These are phyloP conservation scores for Kurtzmaniella quercitrusa DNA, from an alignment of 1,139 yeast species.

Conservation along the genomic window DNA sequence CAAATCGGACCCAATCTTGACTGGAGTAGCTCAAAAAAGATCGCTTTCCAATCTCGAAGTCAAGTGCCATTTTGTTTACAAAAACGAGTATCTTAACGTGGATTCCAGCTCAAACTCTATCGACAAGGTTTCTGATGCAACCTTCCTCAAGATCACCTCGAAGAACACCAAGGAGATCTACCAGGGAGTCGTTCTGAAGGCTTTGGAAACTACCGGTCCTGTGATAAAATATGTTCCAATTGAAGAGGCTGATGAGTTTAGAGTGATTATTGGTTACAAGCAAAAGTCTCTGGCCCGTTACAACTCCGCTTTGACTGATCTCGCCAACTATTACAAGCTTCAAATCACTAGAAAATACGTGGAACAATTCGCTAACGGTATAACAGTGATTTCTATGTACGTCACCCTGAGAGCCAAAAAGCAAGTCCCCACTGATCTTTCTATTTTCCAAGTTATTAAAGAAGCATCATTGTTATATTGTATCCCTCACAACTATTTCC, in stretches of 20 bases:
- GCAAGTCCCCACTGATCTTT: constrained; percentile 54
- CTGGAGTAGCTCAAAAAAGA: constrained; percentile 35
- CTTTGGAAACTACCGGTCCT: constrained; percentile 81
- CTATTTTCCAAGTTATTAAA: constrained; percentile 86
- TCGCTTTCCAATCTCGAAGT: constrained; percentile 47
- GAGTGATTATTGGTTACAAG: constrained; percentile 85
- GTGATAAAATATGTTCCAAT: constrained; percentile 84
- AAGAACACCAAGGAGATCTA: constrained; percentile 75
- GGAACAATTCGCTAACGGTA: constrained; percentile 89
- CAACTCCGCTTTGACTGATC: constrained; percentile 81
- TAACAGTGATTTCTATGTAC: constrained; percentile 83
- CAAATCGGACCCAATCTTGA: constrained; percentile 41
- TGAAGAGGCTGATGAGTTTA: constrained; percentile 72
- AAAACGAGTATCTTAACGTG: constrained; percentile 52
- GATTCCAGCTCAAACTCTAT: constrained; percentile 39
- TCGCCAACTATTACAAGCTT: constrained; percentile 86
- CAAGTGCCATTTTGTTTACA: constrained; percentile 83
- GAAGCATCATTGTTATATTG: constrained; percentile 92
- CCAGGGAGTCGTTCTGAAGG: constrained; percentile 66
- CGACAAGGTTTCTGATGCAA: constrained; percentile 65
- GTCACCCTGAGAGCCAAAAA: constrained; percentile 52
- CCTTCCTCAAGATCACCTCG: constrained; percentile 78
- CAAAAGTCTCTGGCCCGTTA: constrained; percentile 83
- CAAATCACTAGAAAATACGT: constrained; percentile 86
- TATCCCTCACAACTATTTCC: constrained; percentile 83